Percentiles rank a stretch among this genome's conserved stretches.
Evolutionary conservation across 495 filamentous ascomycete species (phyloP).

Genomic region (Aspergillus cavernicola): DNA sequence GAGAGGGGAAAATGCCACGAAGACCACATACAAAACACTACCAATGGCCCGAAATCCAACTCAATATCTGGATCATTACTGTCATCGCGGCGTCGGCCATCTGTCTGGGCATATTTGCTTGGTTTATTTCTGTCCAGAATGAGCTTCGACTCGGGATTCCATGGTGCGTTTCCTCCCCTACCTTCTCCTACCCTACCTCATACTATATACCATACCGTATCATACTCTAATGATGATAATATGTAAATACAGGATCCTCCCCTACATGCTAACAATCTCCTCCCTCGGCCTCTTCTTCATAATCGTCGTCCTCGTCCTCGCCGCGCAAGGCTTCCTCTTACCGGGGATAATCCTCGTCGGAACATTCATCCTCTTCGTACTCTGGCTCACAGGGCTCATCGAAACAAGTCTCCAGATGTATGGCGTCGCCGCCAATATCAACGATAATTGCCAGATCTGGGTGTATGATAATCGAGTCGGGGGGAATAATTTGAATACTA

Average conservation of each 20-base stretch:
- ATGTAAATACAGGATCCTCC: conserved; percentile 64
- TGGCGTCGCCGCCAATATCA: conserved; percentile 70
- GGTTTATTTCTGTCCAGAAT: conserved; percentile 77
- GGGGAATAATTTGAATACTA: conserved; percentile 64
- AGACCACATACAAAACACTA: conserved; percentile 58
- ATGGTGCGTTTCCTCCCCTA: conserved; percentile 58
- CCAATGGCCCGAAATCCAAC: conserved; percentile 89
- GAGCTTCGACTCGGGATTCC: conserved; percentile 67
- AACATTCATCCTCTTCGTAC: conserved; percentile 88
- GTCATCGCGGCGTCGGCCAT: conserved; percentile 75
- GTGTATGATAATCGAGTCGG: conserved; percentile 53
- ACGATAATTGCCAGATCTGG: conserved; percentile 72
- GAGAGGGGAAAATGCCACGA: conserved; percentile 16
- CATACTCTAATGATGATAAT: conserved; percentile 10
- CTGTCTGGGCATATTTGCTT: conserved; percentile 81
- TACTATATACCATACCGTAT: neutral
- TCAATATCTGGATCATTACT: conserved; percentile 89
- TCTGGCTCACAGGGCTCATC: conserved; percentile 90
- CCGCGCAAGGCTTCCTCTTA: conserved; percentile 73
- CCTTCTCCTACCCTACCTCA: neutral
- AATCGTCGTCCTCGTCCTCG: conserved; percentile 64
- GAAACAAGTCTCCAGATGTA: conserved; percentile 88
- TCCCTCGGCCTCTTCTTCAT: conserved; percentile 72
- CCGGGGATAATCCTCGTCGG: conserved; percentile 86
- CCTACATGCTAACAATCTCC: conserved; percentile 77